A percentile compares a stretch with the other conserved stretches of the same genome.
Conservation (phyloP, 2,329 filamentous ascomycete species). For the Fusarium ambrosium region DNA sequence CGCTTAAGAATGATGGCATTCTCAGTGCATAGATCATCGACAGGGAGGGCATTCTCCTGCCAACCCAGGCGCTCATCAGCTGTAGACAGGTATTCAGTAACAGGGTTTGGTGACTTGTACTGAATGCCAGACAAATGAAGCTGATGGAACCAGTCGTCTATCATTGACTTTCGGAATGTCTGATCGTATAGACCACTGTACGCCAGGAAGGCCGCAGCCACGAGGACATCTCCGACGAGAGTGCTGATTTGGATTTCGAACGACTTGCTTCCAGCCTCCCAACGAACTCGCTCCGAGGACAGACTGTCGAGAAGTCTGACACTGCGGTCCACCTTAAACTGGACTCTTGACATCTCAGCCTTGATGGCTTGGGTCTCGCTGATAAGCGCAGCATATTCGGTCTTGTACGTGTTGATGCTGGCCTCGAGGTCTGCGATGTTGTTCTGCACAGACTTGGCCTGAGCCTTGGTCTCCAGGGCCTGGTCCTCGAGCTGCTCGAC, state of each 20-base stretch:
- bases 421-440: conserved; percentile 86
- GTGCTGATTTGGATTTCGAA: conserved; percentile 99
- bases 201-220: conserved; percentile 96
- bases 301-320: conserved; percentile 94
- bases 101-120: conserved; percentile 92
- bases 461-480: conserved; percentile 91
- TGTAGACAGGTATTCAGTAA: conserved; percentile 96
- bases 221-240: conserved; percentile 92
- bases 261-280: conserved; percentile 97
- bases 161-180: conserved; percentile 96
- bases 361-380: conserved; percentile 99
- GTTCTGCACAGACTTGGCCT: conserved; percentile 91
- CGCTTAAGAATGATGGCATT: conserved; percentile 97
- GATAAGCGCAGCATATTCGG: conserved; percentile 94
- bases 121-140: conserved; percentile 92
- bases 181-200: conserved; percentile 98
- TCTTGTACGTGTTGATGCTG: conserved; percentile 96
- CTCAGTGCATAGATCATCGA: conserved; percentile 97
- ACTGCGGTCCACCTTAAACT: conserved; percentile 98
- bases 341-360: conserved; percentile 93
- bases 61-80: conserved; percentile 94
- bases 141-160: conserved; percentile 97
- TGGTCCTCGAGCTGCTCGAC: conserved; percentile 89
- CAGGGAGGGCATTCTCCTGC: conserved; percentile 94
- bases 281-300: conserved; percentile 91